phyloP scores from a whole-genome alignment of 2,329 filamentous ascomycete species.

The Penicillium sp. region DNA sequence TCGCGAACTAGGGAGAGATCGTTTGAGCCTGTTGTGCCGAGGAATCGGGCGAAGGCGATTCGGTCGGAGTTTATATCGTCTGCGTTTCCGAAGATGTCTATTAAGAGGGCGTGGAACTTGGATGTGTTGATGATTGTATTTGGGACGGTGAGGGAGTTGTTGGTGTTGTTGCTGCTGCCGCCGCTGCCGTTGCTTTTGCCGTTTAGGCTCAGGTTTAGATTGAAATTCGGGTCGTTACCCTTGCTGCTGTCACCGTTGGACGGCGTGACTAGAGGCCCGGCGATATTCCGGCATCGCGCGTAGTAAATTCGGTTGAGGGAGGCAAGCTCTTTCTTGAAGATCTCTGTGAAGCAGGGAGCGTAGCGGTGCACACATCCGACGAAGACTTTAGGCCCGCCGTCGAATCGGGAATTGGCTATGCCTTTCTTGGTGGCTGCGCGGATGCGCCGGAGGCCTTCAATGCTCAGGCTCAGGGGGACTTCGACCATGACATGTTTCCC shows the following conservation, averaged over 20 bases:
- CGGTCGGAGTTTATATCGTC: constrained; percentile 36
- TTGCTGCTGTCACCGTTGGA: neutral
- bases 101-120: constrained; percentile 24
- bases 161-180: constrained; percentile 5
- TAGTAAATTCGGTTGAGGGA: constrained; percentile 59
- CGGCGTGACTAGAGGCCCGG: constrained; percentile 50
- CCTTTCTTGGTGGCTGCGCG: constrained; percentile 45
- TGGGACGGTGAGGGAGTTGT: neutral
- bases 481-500: constrained; percentile 64
- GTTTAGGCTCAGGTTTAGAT: neutral
- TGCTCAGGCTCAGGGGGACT: constrained; percentile 60
- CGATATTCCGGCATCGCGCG: constrained; percentile 56
- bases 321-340: constrained; percentile 58
- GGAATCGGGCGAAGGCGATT: constrained; percentile 45
- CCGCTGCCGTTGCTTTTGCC: neutral
- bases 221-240: neutral
- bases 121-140: constrained; percentile 2
- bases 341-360: constrained; percentile 58
- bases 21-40: constrained; percentile 57
- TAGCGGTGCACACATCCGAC: constrained; percentile 68
- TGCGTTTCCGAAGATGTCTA: constrained; percentile 31
- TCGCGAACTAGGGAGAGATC: constrained; percentile 62
- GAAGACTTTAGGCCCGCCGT: constrained; percentile 56
- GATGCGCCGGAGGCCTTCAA: constrained; percentile 53
- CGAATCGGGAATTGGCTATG: constrained; percentile 18